Evolutionary conservation across 2,329 filamentous ascomycete species (phyloP).

Genomic region (Tolypocladium sp.): DNA sequence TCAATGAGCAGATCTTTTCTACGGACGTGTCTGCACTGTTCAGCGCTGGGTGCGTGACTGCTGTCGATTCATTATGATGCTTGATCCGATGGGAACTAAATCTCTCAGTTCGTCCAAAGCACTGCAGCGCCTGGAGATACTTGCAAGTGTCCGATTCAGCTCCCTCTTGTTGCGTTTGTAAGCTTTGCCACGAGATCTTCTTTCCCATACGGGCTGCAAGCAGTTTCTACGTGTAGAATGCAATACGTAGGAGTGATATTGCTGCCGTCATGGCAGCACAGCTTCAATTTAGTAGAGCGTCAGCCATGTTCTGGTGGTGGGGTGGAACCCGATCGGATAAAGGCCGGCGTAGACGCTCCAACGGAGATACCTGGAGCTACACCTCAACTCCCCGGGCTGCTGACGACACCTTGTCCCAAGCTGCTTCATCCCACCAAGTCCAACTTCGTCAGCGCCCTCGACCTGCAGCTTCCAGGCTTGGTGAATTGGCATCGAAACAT

Average conservation of each 20-base stretch:
- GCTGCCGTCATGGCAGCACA: neutral
- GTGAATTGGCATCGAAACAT: neutral
- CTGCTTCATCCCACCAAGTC: conserved; percentile 2
- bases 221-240: neutral
- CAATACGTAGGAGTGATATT: neutral
- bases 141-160: no score
- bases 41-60: neutral
- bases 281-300: neutral
- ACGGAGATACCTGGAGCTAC: neutral
- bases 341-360: neutral
- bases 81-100: neutral
- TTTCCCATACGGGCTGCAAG: neutral
- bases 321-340: conserved; percentile 2
- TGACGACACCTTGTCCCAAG: conserved; percentile 20
- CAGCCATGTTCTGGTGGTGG: neutral
- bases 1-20: conserved; percentile 1
- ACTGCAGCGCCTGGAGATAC: neutral
- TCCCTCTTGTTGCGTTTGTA: neutral
- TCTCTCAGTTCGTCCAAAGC: neutral
- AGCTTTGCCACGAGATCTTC: neutral
- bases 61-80: neutral
- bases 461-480: neutral
- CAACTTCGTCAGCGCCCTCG: neutral
- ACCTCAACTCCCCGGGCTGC: neutral
- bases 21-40: neutral